Evolutionary conservation across 495 filamentous ascomycete species (phyloP).

Genomic region (Geoglossum glabrum): DNA sequence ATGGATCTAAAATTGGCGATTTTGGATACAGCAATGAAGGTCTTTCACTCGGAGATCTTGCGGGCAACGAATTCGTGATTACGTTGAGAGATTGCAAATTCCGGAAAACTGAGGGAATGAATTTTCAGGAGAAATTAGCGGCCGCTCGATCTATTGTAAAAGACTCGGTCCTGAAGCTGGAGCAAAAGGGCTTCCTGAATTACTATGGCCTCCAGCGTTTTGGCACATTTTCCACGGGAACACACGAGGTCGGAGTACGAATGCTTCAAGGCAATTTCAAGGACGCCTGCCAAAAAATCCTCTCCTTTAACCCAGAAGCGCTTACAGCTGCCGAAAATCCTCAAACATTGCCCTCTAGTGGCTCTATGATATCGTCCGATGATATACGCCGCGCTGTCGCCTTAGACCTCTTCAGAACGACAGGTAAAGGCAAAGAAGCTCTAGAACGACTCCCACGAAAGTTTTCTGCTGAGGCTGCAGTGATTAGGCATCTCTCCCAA

Average conservation of each 20-base stretch:
- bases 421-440: slow-evolving; percentile 32
- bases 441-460: slow-evolving; percentile 51
- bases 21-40: slow-evolving; percentile 51
- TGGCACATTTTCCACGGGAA: slow-evolving; percentile 62
- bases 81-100: slow-evolving; percentile 69
- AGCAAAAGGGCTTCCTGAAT: slow-evolving; percentile 67
- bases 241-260: slow-evolving; percentile 61
- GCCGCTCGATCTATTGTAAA: slow-evolving; percentile 32
- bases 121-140: slow-evolving; percentile 17
- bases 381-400: slow-evolving; percentile 58
- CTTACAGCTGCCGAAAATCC: slow-evolving; percentile 27
- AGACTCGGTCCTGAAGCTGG: slow-evolving; percentile 31
- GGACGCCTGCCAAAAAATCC: slow-evolving; percentile 52
- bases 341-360: neutral
- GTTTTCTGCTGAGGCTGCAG: slow-evolving; percentile 54
- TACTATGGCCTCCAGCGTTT: slow-evolving; percentile 94
- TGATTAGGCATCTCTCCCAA: slow-evolving; percentile 52
- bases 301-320: slow-evolving; percentile 38
- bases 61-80: slow-evolving; percentile 81
- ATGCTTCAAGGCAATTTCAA: slow-evolving; percentile 66
- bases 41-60: slow-evolving; percentile 62
- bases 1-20: slow-evolving; percentile 47
- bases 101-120: slow-evolving; percentile 24
- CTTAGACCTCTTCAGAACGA: slow-evolving; percentile 47
- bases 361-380: slow-evolving; percentile 33